Conservation (phyloP, 2,329 filamentous ascomycete species). For the Helminthosporium solani region DNA sequence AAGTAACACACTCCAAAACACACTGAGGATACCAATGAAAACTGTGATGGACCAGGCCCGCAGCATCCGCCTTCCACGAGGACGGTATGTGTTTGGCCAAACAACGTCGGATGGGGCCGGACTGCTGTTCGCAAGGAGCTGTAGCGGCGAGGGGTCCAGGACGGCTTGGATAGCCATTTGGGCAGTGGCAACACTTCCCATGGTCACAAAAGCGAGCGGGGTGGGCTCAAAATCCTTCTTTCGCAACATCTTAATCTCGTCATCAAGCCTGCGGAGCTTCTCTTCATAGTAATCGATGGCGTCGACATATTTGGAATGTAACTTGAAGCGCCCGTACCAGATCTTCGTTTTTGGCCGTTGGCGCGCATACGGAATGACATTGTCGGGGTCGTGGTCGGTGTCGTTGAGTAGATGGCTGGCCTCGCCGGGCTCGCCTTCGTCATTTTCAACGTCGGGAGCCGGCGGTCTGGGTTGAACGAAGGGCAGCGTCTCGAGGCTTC, state of each 20-base stretch:
- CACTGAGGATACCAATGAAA: conserved; percentile 76
- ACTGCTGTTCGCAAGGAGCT: conserved; percentile 79
- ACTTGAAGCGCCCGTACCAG: conserved; percentile 73
- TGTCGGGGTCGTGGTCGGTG: conserved; percentile 36
- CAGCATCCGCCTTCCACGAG: conserved; percentile 69
- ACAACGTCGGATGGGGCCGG: conserved; percentile 91
- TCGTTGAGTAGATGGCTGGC: conserved; percentile 61
- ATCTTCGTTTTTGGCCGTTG: conserved; percentile 69
- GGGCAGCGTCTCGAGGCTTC: conserved; percentile 51
- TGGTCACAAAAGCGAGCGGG: conserved; percentile 90
- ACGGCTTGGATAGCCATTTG: conserved; percentile 97
- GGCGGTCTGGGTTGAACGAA: conserved; percentile 50
- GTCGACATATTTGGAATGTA: conserved; percentile 74
- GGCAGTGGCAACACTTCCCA: conserved; percentile 88
- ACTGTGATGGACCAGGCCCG: conserved; percentile 82
- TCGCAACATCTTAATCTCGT: conserved; percentile 68
- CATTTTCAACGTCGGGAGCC: conserved; percentile 27
- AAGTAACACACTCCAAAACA: conserved; percentile 86
- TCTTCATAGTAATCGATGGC: conserved; percentile 95
- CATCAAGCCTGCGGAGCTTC: conserved; percentile 75
- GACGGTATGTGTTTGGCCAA: conserved; percentile 89
- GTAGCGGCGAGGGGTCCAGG: conserved; percentile 84
- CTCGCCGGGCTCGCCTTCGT: conserved; percentile 52
- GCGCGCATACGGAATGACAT: conserved; percentile 48
- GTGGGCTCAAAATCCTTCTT: conserved; percentile 75